phyloP scores from a whole-genome alignment of 805 yeast species.

The Schwanniomyces pseudopolymorphus region DNA sequence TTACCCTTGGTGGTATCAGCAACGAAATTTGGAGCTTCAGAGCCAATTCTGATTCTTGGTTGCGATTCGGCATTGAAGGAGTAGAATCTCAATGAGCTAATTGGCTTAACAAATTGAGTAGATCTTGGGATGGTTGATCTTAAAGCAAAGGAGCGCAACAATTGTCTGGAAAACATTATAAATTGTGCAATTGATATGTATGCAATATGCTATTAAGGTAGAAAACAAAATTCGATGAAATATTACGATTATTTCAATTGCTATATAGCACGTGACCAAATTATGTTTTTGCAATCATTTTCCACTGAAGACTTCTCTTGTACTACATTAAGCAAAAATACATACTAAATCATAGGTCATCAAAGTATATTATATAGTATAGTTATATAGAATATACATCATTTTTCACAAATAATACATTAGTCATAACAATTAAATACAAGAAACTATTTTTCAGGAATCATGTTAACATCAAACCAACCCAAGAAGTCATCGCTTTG shows the following conservation, averaged over 20 bases:
- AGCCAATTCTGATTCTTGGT: slow-evolving; percentile 53
- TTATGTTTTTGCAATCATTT: not conserved
- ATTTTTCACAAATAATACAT: not conserved
- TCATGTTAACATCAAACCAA: slow-evolving; percentile 78
- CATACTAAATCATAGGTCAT: not conserved
- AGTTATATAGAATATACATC: not conserved
- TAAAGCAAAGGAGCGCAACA: slow-evolving; percentile 13
- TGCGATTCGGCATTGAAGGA: slow-evolving; percentile 38
- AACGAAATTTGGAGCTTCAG: slow-evolving; percentile 67
- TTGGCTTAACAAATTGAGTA: slow-evolving; percentile 5
- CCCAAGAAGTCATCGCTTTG: slow-evolving; percentile 86
- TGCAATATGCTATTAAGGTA: not conserved
- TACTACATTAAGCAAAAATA: too few relatives aligned
- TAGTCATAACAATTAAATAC: not conserved
- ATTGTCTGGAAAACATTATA: slow-evolving; percentile 19
- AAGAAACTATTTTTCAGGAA: slow-evolving; percentile 13
- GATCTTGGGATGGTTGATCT: slow-evolving; percentile 4
- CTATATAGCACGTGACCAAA: slow-evolving; percentile 1
- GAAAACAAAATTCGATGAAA: not conserved
- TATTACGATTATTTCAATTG: not conserved
- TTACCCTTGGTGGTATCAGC: slow-evolving; percentile 64
- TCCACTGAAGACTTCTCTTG: too few relatives aligned
- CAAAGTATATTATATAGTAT: not conserved
- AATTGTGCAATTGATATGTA: not conserved
- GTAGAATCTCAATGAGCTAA: slow-evolving; percentile 15